Evolutionary conservation across 31 red algal genomes (phyloP).

Genomic region (Odonthalia washingtoniensis): DNA sequence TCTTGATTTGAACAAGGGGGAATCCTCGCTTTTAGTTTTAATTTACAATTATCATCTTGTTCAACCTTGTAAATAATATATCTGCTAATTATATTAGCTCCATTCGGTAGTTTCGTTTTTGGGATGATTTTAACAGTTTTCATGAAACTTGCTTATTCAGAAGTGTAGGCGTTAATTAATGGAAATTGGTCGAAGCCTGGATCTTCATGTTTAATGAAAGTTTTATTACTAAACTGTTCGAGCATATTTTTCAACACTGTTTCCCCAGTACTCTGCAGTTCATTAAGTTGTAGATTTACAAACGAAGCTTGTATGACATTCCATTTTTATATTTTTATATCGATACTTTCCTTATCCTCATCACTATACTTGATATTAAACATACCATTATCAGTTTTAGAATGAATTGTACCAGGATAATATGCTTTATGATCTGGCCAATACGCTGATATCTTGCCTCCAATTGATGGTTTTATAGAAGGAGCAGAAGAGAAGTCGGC

Average conservation of each 20-base stretch:
- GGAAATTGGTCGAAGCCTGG: slow-evolving; percentile 16
- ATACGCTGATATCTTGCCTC: too few relatives aligned
- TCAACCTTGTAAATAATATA: background rate
- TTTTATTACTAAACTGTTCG: background rate
- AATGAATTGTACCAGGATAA: too few relatives aligned
- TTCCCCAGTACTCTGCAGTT: background rate
- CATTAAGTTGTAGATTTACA: too few relatives aligned
- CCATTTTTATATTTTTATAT: too few relatives aligned
- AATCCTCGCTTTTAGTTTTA: too few relatives aligned
- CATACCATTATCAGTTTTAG: too few relatives aligned
- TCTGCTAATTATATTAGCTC: background rate
- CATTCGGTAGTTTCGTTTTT: background rate
- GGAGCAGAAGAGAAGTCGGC: background rate
- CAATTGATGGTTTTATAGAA: background rate
- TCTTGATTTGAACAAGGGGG: too few relatives aligned
- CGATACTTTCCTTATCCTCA: too few relatives aligned
- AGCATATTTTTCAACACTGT: background rate
- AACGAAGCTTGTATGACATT: too few relatives aligned
- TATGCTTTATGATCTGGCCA: too few relatives aligned
- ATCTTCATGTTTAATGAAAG: background rate
- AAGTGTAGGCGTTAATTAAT: background rate
- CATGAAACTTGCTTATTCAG: background rate
- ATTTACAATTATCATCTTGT: too few relatives aligned
- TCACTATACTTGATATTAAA: too few relatives aligned
- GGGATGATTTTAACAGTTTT: background rate